These are phyloP conservation scores for Lachnellula cervina DNA, from an alignment of 2,329 filamentous ascomycete species.

Conservation along the genomic window DNA sequence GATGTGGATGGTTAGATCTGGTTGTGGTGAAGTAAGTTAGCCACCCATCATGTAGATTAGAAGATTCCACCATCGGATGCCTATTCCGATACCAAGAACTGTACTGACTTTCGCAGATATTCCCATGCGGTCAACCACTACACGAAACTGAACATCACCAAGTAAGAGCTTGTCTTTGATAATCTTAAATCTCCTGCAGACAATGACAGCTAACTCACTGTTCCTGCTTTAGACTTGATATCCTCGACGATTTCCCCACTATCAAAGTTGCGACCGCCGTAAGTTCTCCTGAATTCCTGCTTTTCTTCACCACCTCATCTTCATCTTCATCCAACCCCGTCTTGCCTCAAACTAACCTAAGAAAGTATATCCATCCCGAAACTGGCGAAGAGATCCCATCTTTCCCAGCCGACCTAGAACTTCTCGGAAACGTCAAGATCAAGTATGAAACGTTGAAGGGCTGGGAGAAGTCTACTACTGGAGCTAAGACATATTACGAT, in stretches of 20 bases:
- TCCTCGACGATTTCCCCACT: conserved; percentile 68
- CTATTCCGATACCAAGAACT: neutral
- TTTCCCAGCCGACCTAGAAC: conserved; percentile 59
- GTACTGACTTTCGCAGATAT: neutral
- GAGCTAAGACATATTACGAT: conserved; percentile 53
- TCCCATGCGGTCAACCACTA: neutral
- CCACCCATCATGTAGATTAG: conserved; percentile 26
- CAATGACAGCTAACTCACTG: too few relatives aligned
- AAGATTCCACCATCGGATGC: too few relatives aligned
- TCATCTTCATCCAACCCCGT: too few relatives aligned
- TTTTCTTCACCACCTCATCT: too few relatives aligned
- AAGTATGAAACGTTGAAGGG: conserved; percentile 65
- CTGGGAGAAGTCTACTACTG: conserved; percentile 61
- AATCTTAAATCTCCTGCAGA: too few relatives aligned
- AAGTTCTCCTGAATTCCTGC: neutral
- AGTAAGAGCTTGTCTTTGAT: conserved; percentile 24
- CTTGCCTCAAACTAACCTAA: too few relatives aligned
- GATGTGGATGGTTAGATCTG: conserved; percentile 55
- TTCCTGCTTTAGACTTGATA: conserved; percentile 51
- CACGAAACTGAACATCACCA: conserved; percentile 52
- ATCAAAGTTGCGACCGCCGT: conserved; percentile 66
- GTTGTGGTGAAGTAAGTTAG: conserved; percentile 36
- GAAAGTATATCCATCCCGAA: conserved; percentile 29
- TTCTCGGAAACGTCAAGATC: conserved; percentile 56
- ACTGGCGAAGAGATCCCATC: conserved; percentile 47